Conservation (phyloP, 2,329 filamentous ascomycete genomes). For the Cadophora luteo-olivacea region DNA sequence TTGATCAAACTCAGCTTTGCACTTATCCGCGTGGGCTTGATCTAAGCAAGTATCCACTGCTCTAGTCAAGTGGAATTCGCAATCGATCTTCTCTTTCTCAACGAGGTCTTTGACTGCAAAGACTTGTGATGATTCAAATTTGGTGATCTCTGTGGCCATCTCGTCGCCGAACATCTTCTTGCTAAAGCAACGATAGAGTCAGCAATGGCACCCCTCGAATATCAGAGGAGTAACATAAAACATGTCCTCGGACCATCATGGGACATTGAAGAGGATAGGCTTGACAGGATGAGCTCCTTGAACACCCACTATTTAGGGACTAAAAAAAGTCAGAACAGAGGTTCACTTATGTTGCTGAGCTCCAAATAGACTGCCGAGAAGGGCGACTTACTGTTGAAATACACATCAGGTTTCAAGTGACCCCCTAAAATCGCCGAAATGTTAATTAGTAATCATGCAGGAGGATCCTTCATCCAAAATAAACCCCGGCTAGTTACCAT, state of each 20-base stretch:
- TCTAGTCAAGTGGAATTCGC: conserved; percentile 22
- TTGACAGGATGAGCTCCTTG: background rate
- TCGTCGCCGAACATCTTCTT: conserved; percentile 22
- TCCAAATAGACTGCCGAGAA: background rate
- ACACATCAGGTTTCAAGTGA: conserved; percentile 24
- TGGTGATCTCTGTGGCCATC: conserved; percentile 21
- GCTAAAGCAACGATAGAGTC: background rate
- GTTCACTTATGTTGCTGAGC: background rate
- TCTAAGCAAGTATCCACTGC: conserved; percentile 21
- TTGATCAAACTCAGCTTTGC: conserved; percentile 15
- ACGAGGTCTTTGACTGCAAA: conserved; percentile 20
- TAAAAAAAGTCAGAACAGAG: background rate
- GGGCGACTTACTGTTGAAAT: conserved; percentile 23
- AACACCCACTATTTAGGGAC: background rate
- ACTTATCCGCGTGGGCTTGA: conserved; percentile 22
- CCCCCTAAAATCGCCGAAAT: conserved; percentile 15
- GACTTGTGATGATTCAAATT: conserved; percentile 22
- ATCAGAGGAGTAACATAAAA: background rate
- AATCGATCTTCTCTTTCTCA: conserved; percentile 24
- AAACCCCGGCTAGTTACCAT: background rate
- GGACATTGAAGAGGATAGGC: background rate
- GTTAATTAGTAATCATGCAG: background rate
- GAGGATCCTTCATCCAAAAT: background rate
- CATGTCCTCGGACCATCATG: background rate
- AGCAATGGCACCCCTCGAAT: background rate